Evolutionary conservation across 2,329 filamentous ascomycete species (phyloP), one percentile per base, ranked within the genome.

Genomic region (Calycina herbarum): DNA sequence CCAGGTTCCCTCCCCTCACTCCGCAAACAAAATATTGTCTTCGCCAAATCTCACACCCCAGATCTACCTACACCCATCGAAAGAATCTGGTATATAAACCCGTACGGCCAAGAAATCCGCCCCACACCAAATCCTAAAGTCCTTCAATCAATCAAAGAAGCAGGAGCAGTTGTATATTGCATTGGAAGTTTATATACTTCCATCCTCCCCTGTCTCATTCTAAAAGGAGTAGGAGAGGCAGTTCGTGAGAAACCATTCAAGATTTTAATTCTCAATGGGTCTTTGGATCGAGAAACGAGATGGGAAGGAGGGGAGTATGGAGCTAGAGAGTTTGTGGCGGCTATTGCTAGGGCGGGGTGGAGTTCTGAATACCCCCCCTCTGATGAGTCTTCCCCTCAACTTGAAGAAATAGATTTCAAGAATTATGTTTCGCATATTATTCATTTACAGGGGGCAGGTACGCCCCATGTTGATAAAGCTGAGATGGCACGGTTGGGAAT

Each of bases 21-120:
- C 1, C 85, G 94, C 6, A 88, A 90, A 65, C 92, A 90, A 61
- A 92, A 96, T 68, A 93, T 97, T 67, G 82, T 83, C 4, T 96
- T 97, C 76, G 90, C 85, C 74, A 98, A 98, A 79, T 82, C 73
- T 2, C 82, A 86, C 48, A 89, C 93, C 68, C 87, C 91, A 67
- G 91, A 94, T 63, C 82, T 98, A 1, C 85, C 92, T 0, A 84
- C 90, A 0, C 85, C 92, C 33, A 96, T 98, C 71, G 83, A 89
- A 63, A 82, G 94, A 2, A 84, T 98, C 38, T 98, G 93, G 93
- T 98, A 98, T 80, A 98, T 98, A 80, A 98, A 97, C 74, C 94
- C 94, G 0, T 98, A 97, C 77, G 94, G 94, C n/a, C 93, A 97
- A 76, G 94, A 97, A 78, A 97, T 98, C 71, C 87, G 89, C 20